Percentiles rank a stretch among this genome's conserved stretches.
Evolutionary conservation across 495 filamentous ascomycete genomes (phyloP).

Genomic region (Hypoxylon cercidicola): DNA sequence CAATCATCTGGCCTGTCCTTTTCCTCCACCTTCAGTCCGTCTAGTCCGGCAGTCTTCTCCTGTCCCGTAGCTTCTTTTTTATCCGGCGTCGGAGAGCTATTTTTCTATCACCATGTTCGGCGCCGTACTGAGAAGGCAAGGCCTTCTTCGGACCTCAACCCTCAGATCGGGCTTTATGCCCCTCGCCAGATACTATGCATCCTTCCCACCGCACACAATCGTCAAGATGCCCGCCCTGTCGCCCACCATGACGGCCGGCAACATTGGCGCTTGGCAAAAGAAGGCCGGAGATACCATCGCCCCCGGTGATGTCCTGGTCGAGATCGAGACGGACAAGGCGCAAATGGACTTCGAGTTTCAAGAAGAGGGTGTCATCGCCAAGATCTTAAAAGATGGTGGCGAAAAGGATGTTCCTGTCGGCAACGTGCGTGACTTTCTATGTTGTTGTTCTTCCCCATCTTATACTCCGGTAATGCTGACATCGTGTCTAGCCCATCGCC

Average conservation of each 20-base stretch:
- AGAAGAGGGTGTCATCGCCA: slow-evolving; percentile 95
- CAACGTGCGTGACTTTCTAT: slow-evolving; percentile 72
- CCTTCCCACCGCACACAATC: slow-evolving; percentile 90
- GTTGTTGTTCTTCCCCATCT: slow-evolving; percentile 36
- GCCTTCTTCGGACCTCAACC: slow-evolving; percentile 57
- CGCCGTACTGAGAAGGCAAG: slow-evolving; percentile 64
- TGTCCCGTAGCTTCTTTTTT: slow-evolving; percentile 20
- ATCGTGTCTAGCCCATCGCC: slow-evolving; percentile 81
- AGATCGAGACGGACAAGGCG: slow-evolving; percentile 99
- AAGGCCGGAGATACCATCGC: slow-evolving; percentile 87
- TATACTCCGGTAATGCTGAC: slow-evolving; percentile 52
- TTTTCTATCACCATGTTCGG: slow-evolving; percentile 56
- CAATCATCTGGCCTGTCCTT: slow-evolving; percentile 39
- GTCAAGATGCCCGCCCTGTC: slow-evolving; percentile 98
- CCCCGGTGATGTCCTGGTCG: slow-evolving; percentile 97
- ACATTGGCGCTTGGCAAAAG: slow-evolving; percentile 98
- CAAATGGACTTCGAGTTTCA: slow-evolving; percentile 99
- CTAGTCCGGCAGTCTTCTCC: slow-evolving; percentile 37
- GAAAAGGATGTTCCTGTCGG: slow-evolving; percentile 96
- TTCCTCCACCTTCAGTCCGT: slow-evolving; percentile 30
- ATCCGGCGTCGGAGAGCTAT: slow-evolving; percentile 43
- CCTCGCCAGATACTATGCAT: slow-evolving; percentile 68
- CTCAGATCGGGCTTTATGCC: slow-evolving; percentile 55
- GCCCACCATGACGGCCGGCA: slow-evolving; percentile 95
- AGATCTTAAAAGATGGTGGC: slow-evolving; percentile 91